A percentile compares a stretch with the other conserved stretches of the same genome.
These are phyloP conservation scores for Pinus albicaulis DNA, from an alignment of 75 land plant genomes.

Conservation along the genomic window DNA sequence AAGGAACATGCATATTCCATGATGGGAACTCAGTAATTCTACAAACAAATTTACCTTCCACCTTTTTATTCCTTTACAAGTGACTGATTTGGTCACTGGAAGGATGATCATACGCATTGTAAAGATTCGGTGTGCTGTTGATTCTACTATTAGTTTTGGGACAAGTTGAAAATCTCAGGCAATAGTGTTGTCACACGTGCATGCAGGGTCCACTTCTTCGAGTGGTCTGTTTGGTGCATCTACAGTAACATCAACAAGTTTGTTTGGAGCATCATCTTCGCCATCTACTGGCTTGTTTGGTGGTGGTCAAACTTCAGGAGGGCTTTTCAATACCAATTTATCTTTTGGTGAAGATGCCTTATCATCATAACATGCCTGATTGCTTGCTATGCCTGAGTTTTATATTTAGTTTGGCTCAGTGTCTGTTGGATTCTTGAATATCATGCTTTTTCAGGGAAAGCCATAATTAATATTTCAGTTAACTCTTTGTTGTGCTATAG, in stretches of 20 bases:
- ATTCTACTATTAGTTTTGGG: not conserved
- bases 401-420: constrained; percentile 7
- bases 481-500: not conserved
- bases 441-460: not conserved
- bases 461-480: not conserved
- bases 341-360: constrained; percentile 5
- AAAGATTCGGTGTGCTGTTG: not conserved
- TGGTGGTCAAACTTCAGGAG: not conserved
- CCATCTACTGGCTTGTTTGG: constrained; percentile 25
- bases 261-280: constrained; percentile 24
- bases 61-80: not conserved
- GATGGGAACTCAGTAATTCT: not conserved
- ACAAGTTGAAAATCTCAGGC: not conserved
- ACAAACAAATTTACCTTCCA: not conserved
- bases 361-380: not conserved
- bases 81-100: not conserved
- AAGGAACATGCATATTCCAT: not conserved
- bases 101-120: not conserved
- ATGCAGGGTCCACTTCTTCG: constrained; percentile 16
- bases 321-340: not conserved
- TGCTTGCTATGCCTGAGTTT: not conserved
- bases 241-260: constrained; percentile 11
- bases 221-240: constrained; percentile 24
- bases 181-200: not conserved
- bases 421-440: constrained; percentile 2